Conservation (phyloP, 306 rosid species). For the Cucurbita argyrosperma region DNA sequence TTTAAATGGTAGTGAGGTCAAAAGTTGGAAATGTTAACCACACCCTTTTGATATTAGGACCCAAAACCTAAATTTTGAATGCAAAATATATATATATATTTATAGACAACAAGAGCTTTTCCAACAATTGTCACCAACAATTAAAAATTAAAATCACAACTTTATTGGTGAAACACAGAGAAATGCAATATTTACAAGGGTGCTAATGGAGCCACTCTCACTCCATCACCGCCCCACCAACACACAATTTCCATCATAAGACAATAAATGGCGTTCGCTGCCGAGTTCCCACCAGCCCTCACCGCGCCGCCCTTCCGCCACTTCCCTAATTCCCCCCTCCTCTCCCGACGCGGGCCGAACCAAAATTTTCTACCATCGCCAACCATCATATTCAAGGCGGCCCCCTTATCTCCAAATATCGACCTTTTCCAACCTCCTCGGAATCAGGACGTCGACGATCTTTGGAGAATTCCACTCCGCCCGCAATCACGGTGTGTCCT, state of each 20-base stretch:
- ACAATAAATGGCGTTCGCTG: neutral
- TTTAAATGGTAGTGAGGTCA: too few relatives aligned
- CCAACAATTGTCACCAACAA: neutral
- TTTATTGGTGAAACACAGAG: neutral
- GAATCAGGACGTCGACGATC: slow-evolving; percentile 8
- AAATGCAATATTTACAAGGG: neutral
- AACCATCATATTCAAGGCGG: slow-evolving; percentile 9
- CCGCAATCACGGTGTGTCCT: slow-evolving; percentile 22
- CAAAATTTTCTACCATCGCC: slow-evolving; percentile 24
- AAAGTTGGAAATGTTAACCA: too few relatives aligned
- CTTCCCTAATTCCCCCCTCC: too few relatives aligned
- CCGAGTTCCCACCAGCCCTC: slow-evolving; percentile 25
- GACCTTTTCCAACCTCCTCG: slow-evolving; percentile 15
- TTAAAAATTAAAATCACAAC: neutral
- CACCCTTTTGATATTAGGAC: too few relatives aligned
- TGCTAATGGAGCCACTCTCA: neutral
- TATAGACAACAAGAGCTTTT: neutral
- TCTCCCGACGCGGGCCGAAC: slow-evolving; percentile 16
- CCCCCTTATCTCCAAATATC: slow-evolving; percentile 19
- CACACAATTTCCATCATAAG: neutral
- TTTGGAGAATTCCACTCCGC: slow-evolving; percentile 31
- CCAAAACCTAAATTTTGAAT: too few relatives aligned
- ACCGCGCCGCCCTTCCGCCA: slow-evolving; percentile 11
- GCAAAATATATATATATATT: too few relatives aligned
- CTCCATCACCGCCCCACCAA: neutral